These are phyloP conservation scores for Ogataea methanolica DNA, from an alignment of 805 yeast genomes.

Conservation along the genomic window DNA sequence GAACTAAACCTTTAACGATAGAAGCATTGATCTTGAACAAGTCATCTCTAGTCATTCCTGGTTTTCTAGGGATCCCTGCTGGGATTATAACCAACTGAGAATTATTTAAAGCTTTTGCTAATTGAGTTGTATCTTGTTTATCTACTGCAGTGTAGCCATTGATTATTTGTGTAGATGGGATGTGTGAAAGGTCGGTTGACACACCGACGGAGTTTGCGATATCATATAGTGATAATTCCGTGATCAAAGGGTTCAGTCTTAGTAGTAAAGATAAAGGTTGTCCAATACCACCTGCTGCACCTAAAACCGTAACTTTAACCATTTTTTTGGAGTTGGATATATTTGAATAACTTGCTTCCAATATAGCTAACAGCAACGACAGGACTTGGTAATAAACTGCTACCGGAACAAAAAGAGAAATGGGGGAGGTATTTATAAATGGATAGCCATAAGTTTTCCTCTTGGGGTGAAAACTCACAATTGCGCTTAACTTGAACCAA, in stretches of 20 bases:
- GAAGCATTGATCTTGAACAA: slow-evolving; percentile 55
- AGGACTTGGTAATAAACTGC: no score
- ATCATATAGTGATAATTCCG: slow-evolving; percentile 74
- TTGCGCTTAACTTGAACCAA: no score
- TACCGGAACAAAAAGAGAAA: no score
- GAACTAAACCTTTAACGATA: slow-evolving; percentile 46
- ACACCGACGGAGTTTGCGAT: slow-evolving; percentile 84
- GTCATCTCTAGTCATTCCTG: slow-evolving; percentile 64
- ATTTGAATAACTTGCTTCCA: no score
- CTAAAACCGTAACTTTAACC: slow-evolving; percentile 73
- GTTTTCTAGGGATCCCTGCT: slow-evolving; percentile 61
- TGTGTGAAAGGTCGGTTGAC: slow-evolving; percentile 83
- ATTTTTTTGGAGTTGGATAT: slow-evolving; percentile 1
- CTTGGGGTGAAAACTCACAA: no score
- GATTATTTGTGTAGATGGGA: slow-evolving; percentile 29
- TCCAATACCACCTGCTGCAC: slow-evolving; percentile 94
- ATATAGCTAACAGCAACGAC: no score
- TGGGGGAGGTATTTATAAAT: no score
- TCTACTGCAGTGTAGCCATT: slow-evolving; percentile 23
- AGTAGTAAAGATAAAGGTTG: slow-evolving; percentile 83
- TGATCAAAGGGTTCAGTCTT: slow-evolving; percentile 60
- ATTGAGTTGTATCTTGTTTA: slow-evolving; percentile 28
- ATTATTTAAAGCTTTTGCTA: slow-evolving; percentile 40
- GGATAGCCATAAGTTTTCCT: no score
- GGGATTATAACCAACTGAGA: slow-evolving; percentile 51